Conservation (phyloP, 306 rosid genomes). For the Gillenia trifoliata region DNA sequence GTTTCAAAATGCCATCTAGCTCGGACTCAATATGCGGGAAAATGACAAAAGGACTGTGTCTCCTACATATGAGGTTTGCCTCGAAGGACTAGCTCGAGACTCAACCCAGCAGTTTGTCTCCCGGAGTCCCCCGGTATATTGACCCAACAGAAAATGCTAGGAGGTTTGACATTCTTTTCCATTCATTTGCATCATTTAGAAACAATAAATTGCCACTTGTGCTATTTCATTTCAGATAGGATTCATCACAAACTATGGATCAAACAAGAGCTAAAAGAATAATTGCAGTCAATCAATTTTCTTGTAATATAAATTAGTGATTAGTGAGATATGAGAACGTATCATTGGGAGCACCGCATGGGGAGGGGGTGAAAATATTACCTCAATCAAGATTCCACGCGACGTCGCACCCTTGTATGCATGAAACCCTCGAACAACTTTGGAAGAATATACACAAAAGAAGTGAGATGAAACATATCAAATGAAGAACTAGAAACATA, state of each 20-base stretch:
- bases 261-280: neutral
- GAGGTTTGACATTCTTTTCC: neutral
- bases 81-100: neutral
- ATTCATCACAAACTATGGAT: neutral
- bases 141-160: too few species aligned
- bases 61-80: too few species aligned
- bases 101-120: neutral
- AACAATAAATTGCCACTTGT: neutral
- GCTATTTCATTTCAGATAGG: neutral
- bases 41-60: too few species aligned
- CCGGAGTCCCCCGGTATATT: neutral
- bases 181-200: neutral
- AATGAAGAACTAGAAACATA: neutral
- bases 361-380: conserved; percentile 20
- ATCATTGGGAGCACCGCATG: neutral
- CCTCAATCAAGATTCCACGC: conserved; percentile 91
- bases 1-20: too few species aligned
- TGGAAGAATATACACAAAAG: conserved; percentile 8
- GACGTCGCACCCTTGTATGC: conserved; percentile 99
- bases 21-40: too few species aligned
- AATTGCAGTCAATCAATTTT: neutral
- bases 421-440: conserved; percentile 99
- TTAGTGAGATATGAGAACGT: neutral
- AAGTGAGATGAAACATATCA: too few species aligned
- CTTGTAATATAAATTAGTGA: neutral